Evolutionary conservation across 768 basidiomycete genomes (phyloP).

Genomic region (Scleroderma citrinum): DNA sequence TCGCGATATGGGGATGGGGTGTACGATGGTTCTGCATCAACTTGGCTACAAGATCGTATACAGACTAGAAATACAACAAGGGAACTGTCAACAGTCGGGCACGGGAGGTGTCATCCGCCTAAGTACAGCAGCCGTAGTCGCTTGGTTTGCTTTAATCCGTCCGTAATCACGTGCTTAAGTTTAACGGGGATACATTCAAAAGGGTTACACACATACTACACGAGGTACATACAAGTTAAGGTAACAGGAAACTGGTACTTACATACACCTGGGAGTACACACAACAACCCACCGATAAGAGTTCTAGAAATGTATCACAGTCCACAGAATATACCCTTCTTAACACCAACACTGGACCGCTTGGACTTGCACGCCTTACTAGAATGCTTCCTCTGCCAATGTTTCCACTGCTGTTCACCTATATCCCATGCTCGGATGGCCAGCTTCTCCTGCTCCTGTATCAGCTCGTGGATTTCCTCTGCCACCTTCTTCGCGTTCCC

Average conservation of each 20-base stretch:
- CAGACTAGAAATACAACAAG: not conserved
- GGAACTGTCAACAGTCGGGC: not conserved
- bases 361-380: constrained; percentile 4
- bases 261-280: constrained; percentile 1
- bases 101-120: not conserved
- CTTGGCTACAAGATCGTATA: not conserved
- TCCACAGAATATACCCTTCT: not conserved
- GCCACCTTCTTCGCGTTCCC: constrained; percentile 41
- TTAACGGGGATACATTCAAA: not conserved
- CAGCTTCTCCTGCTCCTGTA: constrained; percentile 17
- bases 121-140: not conserved
- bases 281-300: not conserved
- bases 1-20: constrained; percentile 32
- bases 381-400: constrained; percentile 16
- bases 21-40: constrained; percentile 27
- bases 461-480: constrained; percentile 23
- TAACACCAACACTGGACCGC: not conserved
- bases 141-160: not conserved
- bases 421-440: constrained; percentile 13
- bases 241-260: not conserved
- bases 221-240: not conserved
- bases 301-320: not conserved
- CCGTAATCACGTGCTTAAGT: not conserved
- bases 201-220: too few species aligned
- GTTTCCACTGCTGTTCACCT: constrained; percentile 8